Base-by-base conservation (phyloP, 306 rosid species). In the Vigna trinervia region DNA sequence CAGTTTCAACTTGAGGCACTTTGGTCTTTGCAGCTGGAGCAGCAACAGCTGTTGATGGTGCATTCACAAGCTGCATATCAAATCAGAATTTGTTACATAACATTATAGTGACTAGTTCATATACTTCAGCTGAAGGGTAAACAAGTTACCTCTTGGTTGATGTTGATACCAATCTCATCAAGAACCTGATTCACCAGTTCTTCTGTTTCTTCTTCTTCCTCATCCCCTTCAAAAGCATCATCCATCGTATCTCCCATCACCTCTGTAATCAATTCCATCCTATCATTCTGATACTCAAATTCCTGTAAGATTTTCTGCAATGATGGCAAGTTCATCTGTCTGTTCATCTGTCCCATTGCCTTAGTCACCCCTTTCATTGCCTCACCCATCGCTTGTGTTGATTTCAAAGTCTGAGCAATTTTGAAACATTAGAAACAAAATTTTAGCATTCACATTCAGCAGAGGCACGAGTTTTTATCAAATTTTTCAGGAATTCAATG, bases 331-430 rank as follows among this genome's bases (percentile, higher is more conserved):
- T 95, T 95, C 98, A 95, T 92, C 85, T 88, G 98, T 78, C 97
- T 89, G 82, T 95, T 95, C 97, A 92, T 95, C 83, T 90, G 97
- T 34, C 98, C 97, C 98, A 92, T 95, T 76, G 98, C 98, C 84
- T 95, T 92, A 15, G 97, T 95, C 83, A 95, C 97, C 4, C 98
- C 98, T 80, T 95, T 95, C 98, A 95, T 95, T 34, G 98, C 97
- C 89, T 95, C 97, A 26, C 97, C 98, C 98, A 95, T 95, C 8
- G 98, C 97, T 88, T 95, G 98, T 26, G 98, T 95, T 5, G 98
- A 95, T 84, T 95, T 95, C 87, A 95, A 81, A 5, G 98, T 95
- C 98, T 95, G 84, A 64, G 82, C 36, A 68, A 5, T 71, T 20
- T 48, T 20, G 30, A 54, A 19, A 34, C 10, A 53, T 22, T 43